Evolutionary conservation across 768 basidiomycete species (phyloP).

Genomic region (Trametes gibbosa): DNA sequence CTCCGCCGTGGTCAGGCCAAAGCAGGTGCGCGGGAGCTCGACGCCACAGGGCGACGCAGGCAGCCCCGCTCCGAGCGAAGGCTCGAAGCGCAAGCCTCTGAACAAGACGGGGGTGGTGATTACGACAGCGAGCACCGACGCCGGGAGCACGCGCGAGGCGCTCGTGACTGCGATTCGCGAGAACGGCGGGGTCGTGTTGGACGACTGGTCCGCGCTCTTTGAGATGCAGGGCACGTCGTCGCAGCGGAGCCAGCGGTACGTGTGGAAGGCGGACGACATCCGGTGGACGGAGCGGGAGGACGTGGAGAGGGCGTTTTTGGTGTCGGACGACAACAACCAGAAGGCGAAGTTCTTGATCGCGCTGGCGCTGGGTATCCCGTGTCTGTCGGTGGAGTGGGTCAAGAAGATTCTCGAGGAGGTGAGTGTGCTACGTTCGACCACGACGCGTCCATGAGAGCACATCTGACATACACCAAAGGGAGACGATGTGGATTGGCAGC

Average conservation of each 20-base stretch:
- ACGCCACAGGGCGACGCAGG: constrained; percentile 46
- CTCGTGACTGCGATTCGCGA: constrained; percentile 44
- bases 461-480: background rate
- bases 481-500: constrained; percentile 53
- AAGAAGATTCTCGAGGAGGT: constrained; percentile 35
- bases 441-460: background rate
- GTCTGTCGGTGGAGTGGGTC: constrained; percentile 61
- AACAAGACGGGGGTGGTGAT: constrained; percentile 57
- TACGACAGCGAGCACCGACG: constrained; percentile 43
- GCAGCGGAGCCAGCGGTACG: constrained; percentile 49
- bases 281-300: constrained; percentile 41
- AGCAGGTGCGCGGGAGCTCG: constrained; percentile 34
- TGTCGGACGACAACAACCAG: constrained; percentile 62
- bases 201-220: constrained; percentile 60
- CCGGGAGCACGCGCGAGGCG: constrained; percentile 42
- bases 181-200: constrained; percentile 56
- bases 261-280: constrained; percentile 46
- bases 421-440: background rate
- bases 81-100: constrained; percentile 33
- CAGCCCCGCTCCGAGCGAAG: constrained; percentile 31
- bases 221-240: constrained; percentile 51
- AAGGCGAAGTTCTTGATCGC: constrained; percentile 83
- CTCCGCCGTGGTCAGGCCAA: constrained; percentile 40
- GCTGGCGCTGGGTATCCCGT: constrained; percentile 85
- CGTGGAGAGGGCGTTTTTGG: constrained; percentile 57